These are phyloP conservation scores for Geotrichum carabidarum DNA, from an alignment of 1,139 yeast species.

Conservation along the genomic window DNA sequence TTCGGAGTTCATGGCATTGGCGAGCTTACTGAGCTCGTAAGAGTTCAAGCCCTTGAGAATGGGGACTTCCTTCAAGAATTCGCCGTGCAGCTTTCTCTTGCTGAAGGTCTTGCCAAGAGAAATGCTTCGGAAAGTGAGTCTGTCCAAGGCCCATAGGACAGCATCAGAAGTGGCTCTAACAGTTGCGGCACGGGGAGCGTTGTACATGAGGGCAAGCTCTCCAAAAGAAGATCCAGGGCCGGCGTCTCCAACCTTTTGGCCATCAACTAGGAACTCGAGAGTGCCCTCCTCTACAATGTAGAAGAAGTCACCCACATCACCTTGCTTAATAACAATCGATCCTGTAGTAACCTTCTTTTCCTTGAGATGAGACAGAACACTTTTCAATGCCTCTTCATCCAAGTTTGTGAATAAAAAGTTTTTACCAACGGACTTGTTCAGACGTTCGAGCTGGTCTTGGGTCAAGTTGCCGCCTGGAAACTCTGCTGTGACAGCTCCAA, in stretches of 20 bases:
- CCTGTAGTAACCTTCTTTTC: conserved; percentile 60
- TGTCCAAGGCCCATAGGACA: conserved; percentile 86
- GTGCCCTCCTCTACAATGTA: conserved; percentile 82
- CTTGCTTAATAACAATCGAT: conserved; percentile 75
- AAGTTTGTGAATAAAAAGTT: conserved; percentile 81
- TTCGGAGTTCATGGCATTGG: conserved; percentile 87
- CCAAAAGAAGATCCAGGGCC: conserved; percentile 91
- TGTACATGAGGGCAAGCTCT: conserved; percentile 94
- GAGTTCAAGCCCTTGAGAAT: conserved; percentile 65
- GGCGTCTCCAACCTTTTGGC: conserved; percentile 63
- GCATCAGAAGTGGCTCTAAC: conserved; percentile 69
- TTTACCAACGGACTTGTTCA: conserved; percentile 64
- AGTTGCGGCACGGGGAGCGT: conserved; percentile 96
- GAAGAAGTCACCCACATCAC: conserved; percentile 94
- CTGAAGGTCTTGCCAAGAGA: conserved; percentile 84
- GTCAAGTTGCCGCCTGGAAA: conserved; percentile 38
- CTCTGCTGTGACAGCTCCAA: conserved; percentile 22
- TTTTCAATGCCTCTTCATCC: conserved; percentile 62
- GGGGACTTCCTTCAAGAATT: conserved; percentile 80
- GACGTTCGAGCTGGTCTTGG: conserved; percentile 58
- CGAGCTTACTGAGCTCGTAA: conserved; percentile 84
- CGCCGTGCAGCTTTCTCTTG: conserved; percentile 86
- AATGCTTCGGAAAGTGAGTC: conserved; percentile 88
- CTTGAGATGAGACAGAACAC: conserved; percentile 76
- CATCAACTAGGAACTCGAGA: conserved; percentile 77